Base-by-base conservation (phyloP, 2,329 filamentous ascomycete species). In the Lachnellula suecica region DNA sequence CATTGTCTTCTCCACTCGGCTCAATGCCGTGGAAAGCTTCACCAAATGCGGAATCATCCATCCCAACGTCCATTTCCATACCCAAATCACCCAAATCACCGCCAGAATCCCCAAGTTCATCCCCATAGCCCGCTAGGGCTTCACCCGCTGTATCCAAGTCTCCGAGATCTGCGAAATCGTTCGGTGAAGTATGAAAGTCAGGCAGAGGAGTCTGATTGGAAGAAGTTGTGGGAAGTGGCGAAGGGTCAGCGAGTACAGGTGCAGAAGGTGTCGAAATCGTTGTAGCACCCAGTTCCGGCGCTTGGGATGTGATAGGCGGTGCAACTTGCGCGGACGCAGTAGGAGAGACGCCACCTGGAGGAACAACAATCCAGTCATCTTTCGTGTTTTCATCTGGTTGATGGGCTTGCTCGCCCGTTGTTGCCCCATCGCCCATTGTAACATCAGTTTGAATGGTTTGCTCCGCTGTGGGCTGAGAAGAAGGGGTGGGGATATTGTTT, bases 21-120 rank as follows among this genome's bases (percentile, higher is more conserved):
- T 68, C 78, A 11, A 84, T 79, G 4, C 80, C 82, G 62, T 91
- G 88, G 70, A 93, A 90, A 1, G 89, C 89, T 62, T 94, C 88
- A 2, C 88, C 89, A 72, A 94, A 94, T 1, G 88, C 89, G 31
- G 86, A 90, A 64, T 91, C 87, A 43, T 90, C 87, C 74, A 91
- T 80, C 57, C 86, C 87, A 73, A 85, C 79, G 61, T 80, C 77
- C 47, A 85, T 68, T 66, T 81, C 79, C n/a, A 81, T 68, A 8
- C 79, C 82, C 38, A 79, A 67, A 59, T 78, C 77, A 4, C 77
- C 68, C 3, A 71, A 71, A 50, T 77, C 76, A 17, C 68, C 67
- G 47, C 54, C 59, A 19, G 49, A 51, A 44, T 82, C 80, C 20
- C 74, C 80, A 4, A 81, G 69, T 25, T 75, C 77, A 4, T 76